Conservation (phyloP, 148 eudicot species). For the Rhododendron vialii region DNA sequence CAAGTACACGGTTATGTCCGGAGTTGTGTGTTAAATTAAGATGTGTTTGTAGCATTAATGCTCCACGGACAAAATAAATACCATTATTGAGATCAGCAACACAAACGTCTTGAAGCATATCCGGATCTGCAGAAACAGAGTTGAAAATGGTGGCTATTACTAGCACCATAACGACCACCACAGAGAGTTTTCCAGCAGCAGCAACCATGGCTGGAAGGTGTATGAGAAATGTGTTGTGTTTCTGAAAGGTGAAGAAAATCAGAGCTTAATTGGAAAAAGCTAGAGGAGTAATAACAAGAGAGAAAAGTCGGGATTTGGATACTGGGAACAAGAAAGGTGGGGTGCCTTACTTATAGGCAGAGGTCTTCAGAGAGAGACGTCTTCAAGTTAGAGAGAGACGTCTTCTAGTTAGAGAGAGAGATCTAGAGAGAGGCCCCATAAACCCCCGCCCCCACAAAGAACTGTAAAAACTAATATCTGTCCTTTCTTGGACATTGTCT, state of each 20-base stretch:
- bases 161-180: constrained; percentile 5
- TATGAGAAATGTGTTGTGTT: background rate
- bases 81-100: constrained; percentile 41
- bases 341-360: constrained; percentile 4
- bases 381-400: background rate
- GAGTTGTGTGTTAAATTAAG: too few species aligned
- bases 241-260: background rate
- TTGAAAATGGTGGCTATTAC: constrained; percentile 5
- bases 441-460: too few species aligned
- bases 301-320: too few species aligned
- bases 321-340: background rate
- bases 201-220: background rate
- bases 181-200: background rate
- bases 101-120: constrained; percentile 11
- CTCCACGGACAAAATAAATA: too few species aligned
- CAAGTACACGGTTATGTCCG: too few species aligned
- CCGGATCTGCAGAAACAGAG: constrained; percentile 40
- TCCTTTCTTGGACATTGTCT: too few species aligned
- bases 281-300: too few species aligned
- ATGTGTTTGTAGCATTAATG: too few species aligned
- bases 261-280: background rate
- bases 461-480: too few species aligned
- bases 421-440: background rate
- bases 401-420: background rate
- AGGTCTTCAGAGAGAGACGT: too few species aligned